A percentile compares a stretch with the other conserved stretches of the same genome.
These are phyloP conservation scores for Linum usitatissimum DNA, from an alignment of 345 rosid species.

Conservation along the genomic window DNA sequence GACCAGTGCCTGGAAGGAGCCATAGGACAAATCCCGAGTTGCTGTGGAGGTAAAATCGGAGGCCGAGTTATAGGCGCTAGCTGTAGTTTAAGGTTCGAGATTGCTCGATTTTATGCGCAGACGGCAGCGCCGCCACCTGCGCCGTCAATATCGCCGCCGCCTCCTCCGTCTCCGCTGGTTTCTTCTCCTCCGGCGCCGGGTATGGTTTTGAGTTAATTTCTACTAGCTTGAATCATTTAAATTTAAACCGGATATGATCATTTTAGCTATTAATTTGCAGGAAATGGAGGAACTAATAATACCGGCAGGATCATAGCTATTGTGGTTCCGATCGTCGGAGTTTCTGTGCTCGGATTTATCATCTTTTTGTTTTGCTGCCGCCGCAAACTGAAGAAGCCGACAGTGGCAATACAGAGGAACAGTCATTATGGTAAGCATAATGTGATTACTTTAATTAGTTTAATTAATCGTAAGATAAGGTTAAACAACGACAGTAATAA, in stretches of 20 bases:
- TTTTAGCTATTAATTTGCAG: neutral
- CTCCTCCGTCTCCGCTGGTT: neutral
- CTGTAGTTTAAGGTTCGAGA: conserved; percentile 10
- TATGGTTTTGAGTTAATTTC: neutral
- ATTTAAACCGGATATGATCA: neutral
- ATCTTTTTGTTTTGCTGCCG: conserved; percentile 10
- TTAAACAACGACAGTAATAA: neutral
- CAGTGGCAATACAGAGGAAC: neutral
- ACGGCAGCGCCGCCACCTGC: neutral
- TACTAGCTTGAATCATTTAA: too few relatives aligned
- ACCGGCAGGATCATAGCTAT: neutral
- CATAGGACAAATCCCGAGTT: neutral
- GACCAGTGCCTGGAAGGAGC: conserved; percentile 11
- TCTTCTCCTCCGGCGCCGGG: conserved; percentile 1
- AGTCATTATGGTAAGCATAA: neutral
- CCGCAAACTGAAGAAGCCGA: neutral
- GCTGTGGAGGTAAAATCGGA: neutral
- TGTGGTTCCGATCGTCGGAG: conserved; percentile 8
- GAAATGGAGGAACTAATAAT: conserved; percentile 12
- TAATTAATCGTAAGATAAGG: too few relatives aligned
- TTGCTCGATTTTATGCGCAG: neutral
- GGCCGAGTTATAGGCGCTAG: neutral
- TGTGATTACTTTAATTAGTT: neutral
- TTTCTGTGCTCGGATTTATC: conserved; percentile 6
- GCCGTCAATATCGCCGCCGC: neutral